Evolutionary conservation across 1,284 basidiomycete genomes (phyloP).

Genomic region (Trametes pubescens): DNA sequence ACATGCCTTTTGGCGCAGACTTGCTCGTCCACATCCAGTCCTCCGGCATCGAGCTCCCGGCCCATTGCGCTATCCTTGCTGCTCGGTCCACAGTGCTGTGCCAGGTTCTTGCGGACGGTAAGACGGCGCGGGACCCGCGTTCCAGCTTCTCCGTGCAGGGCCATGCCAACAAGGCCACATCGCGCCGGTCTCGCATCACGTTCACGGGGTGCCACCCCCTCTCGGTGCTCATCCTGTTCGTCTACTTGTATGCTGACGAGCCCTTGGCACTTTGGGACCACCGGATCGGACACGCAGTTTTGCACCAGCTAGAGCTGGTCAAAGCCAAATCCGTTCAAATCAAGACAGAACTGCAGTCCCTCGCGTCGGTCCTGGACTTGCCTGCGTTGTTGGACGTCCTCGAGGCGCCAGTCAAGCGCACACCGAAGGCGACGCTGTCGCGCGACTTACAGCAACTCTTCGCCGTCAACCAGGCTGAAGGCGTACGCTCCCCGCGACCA

Average conservation of each 20-base stretch:
- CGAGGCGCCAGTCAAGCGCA: constrained; percentile 58
- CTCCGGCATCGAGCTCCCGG: constrained; percentile 57
- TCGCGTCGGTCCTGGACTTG: constrained; percentile 67
- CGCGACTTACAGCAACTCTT: constrained; percentile 59
- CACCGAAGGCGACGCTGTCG: constrained; percentile 54
- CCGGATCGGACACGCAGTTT: constrained; percentile 65
- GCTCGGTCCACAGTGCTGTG: constrained; percentile 64
- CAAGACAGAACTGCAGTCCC: constrained; percentile 65
- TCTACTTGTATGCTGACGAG: constrained; percentile 91
- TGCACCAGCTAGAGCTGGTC: constrained; percentile 49
- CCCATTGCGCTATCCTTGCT: constrained; percentile 72
- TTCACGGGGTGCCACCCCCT: constrained; percentile 67
- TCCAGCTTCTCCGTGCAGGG: constrained; percentile 44
- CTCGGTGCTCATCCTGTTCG: constrained; percentile 79
- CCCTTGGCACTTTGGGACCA: constrained; percentile 88
- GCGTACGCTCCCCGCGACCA: constrained; percentile 32
- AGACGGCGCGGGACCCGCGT: constrained; percentile 40
- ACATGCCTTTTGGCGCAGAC: constrained; percentile 66
- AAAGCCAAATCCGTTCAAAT: constrained; percentile 57
- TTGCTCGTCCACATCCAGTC: constrained; percentile 56
- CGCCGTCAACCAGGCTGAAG: constrained; percentile 25
- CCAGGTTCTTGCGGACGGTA: constrained; percentile 50
- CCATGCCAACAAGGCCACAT: constrained; percentile 26
- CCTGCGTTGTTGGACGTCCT: constrained; percentile 61
- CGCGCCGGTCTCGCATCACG: constrained; percentile 39